These are phyloP conservation scores for Henckelia pumila DNA, from an alignment of 257 asterid genomes.

Conservation along the genomic window DNA sequence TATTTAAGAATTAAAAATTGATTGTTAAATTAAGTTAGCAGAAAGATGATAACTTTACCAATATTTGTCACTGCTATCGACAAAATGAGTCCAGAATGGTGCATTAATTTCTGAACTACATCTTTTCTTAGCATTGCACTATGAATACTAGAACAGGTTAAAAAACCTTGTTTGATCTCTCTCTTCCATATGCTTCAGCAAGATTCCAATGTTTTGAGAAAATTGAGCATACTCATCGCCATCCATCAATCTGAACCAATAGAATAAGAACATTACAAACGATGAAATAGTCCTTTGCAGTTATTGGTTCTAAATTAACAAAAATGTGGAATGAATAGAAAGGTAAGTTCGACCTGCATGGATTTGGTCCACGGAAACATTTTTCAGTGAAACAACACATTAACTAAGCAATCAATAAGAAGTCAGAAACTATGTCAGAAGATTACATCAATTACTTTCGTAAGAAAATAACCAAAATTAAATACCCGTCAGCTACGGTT, in stretches of 20 bases:
- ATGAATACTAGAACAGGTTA: constrained; percentile 25
- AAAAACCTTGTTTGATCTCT: constrained; percentile 15
- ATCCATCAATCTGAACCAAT: constrained; percentile 15
- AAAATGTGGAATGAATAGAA: constrained; percentile 25
- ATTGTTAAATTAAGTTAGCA: background rate
- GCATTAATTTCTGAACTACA: constrained; percentile 24
- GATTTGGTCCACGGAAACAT: no score
- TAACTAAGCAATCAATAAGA: no score
- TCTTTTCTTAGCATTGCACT: constrained; percentile 29
- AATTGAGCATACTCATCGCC: background rate
- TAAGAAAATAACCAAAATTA: no score
- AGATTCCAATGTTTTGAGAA: constrained; percentile 12
- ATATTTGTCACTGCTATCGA: constrained; percentile 6
- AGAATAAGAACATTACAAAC: background rate
- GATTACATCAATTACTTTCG: no score
- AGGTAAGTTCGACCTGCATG: no score
- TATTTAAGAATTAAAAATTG: background rate
- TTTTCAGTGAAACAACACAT: no score
- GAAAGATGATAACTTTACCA: constrained; percentile 28
- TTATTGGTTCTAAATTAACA: constrained; percentile 14
- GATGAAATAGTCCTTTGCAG: background rate
- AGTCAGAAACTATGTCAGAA: no score
- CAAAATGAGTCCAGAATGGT: constrained; percentile 20
- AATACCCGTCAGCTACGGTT: no score
- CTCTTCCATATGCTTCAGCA: constrained; percentile 17